Evolutionary conservation across 768 basidiomycete genomes (phyloP).

Genomic region (Rhodotorula paludigena): DNA sequence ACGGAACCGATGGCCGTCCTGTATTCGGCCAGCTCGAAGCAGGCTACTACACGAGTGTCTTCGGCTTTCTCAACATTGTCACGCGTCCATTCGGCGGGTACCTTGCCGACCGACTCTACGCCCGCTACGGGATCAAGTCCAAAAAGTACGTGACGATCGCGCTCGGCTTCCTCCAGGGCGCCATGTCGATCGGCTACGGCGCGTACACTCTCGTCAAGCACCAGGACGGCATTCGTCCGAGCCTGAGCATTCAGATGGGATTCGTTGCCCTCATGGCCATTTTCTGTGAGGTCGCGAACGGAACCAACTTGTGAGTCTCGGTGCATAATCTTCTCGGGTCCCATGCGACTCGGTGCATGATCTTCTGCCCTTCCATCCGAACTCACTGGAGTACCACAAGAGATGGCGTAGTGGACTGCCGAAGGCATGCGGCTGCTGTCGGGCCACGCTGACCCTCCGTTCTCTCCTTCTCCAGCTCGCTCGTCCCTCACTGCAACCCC

Average conservation of each 20-base stretch:
- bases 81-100: slow-evolving; percentile 55
- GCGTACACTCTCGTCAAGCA: slow-evolving; percentile 35
- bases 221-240: slow-evolving; percentile 8
- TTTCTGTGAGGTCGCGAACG: slow-evolving; percentile 53
- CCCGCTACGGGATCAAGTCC: slow-evolving; percentile 43
- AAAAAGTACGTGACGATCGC: slow-evolving; percentile 55
- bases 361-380: background rate
- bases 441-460: no score
- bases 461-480: background rate
- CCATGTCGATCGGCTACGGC: slow-evolving; percentile 53
- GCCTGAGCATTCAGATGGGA: slow-evolving; percentile 33
- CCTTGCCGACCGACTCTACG: slow-evolving; percentile 53
- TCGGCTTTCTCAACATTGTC: slow-evolving; percentile 56
- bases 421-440: no score
- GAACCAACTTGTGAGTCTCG: slow-evolving; percentile 50
- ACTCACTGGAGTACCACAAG: no score
- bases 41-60: slow-evolving; percentile 52
- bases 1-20: no score
- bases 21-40: slow-evolving; percentile 56
- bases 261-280: slow-evolving; percentile 45
- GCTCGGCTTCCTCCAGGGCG: slow-evolving; percentile 53
- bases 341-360: background rate
- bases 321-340: background rate
- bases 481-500: slow-evolving; percentile 51
- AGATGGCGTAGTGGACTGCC: no score